Conservation (phyloP, 176 grass and related monocot species). For the Coix lacrymajobi region DNA sequence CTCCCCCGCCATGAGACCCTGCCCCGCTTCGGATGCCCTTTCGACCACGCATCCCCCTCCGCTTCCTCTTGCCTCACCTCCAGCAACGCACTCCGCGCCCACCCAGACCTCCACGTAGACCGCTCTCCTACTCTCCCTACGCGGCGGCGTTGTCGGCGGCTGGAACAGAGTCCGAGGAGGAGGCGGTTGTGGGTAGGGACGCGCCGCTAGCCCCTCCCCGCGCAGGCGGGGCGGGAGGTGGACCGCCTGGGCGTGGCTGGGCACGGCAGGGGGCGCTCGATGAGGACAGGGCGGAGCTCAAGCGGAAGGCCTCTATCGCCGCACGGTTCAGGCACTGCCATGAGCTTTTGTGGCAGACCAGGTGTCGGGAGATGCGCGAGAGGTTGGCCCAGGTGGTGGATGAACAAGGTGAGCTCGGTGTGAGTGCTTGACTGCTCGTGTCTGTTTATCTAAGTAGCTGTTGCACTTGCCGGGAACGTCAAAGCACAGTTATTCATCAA, state of each 20-base stretch:
- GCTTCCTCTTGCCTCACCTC: conserved; percentile 21
- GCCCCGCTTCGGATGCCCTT: conserved; percentile 42
- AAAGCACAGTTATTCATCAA: not conserved
- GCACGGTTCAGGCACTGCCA: conserved; percentile 39
- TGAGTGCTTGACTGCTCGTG: not conserved
- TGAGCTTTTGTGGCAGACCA: conserved; percentile 47
- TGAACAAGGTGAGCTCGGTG: conserved; percentile 47
- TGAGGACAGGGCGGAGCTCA: not conserved
- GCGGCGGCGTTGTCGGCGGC: not conserved
- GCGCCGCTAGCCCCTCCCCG: not conserved
- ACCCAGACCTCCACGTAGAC: not conserved
- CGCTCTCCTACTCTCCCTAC: not conserved
- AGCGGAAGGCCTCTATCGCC: conserved; percentile 2
- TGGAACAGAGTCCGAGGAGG: conserved; percentile 32
- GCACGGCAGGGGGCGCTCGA: not conserved
- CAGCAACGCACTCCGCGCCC: not conserved
- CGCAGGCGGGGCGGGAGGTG: not conserved
- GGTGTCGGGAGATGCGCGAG: conserved; percentile 53
- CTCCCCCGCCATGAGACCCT: conserved; percentile 23
- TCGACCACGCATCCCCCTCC: conserved; percentile 23
- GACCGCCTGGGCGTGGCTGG: not conserved
- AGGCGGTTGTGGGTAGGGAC: not conserved
- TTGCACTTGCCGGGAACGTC: not conserved
- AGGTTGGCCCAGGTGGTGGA: conserved; percentile 43
- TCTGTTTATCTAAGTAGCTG: not conserved